Conservation (phyloP, 768 basidiomycete species). For the Lactifluus echinatus region DNA sequence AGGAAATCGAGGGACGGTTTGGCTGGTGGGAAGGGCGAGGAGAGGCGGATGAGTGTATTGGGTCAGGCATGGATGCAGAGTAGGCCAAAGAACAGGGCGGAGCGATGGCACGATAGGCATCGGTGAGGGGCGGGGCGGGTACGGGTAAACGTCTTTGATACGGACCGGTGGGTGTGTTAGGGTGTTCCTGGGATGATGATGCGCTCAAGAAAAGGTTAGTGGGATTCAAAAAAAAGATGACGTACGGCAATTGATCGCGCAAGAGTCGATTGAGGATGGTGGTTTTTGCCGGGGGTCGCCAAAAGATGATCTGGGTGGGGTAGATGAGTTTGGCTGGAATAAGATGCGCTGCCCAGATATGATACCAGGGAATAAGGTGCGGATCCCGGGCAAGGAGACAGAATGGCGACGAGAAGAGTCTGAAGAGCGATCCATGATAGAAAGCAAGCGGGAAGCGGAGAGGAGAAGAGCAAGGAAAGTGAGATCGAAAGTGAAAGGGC, state of each 20-base stretch:
- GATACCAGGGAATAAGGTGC: conserved; percentile 27
- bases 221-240: background rate
- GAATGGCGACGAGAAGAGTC: conserved; percentile 10
- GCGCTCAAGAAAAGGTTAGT: background rate
- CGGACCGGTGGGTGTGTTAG: background rate
- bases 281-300: conserved; percentile 9
- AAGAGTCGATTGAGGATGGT: background rate
- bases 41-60: background rate
- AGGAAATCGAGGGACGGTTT: background rate
- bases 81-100: background rate
- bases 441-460: background rate
- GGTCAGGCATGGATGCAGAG: background rate
- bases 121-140: background rate
- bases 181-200: conserved; percentile 1
- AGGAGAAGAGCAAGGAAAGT: conserved; percentile 1
- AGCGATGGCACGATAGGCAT: conserved; percentile 3
- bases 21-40: conserved; percentile 3
- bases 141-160: conserved; percentile 6
- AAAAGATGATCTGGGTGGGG: conserved; percentile 17
- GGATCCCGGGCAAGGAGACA: conserved; percentile 25
- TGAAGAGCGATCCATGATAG: conserved; percentile 13
- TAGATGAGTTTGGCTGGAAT: conserved; percentile 9
- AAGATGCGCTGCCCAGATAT: conserved; percentile 12
- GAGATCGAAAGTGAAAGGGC: conserved; percentile 4
- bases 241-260: background rate